These are phyloP conservation scores for Phytopythium mirpurense DNA, from an alignment of 352 stramenopile genomes.

Conservation along the genomic window DNA sequence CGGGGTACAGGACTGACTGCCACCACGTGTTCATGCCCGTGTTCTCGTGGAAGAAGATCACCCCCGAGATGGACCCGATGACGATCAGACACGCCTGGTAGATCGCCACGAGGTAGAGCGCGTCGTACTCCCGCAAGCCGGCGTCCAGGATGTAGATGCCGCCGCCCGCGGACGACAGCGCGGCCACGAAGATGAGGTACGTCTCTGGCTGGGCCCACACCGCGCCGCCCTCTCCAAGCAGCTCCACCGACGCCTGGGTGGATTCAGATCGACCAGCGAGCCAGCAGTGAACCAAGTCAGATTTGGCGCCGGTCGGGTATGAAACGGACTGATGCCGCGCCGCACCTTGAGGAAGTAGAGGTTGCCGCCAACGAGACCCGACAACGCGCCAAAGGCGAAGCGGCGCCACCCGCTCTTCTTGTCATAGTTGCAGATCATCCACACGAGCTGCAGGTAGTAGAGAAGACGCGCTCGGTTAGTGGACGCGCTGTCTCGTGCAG, in stretches of 20 bases:
- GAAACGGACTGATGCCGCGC: too few species aligned
- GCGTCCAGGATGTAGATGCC: conserved; percentile 80
- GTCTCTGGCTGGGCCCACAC: conserved; percentile 65
- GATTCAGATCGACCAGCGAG: too few species aligned
- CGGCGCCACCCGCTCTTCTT: conserved; percentile 64
- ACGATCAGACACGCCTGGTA: conserved; percentile 84
- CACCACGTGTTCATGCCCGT: conserved; percentile 78
- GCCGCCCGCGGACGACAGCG: conserved; percentile 59
- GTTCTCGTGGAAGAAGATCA: conserved; percentile 88
- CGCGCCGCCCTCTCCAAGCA: conserved; percentile 64
- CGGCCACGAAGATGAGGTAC: conserved; percentile 63
- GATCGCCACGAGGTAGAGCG: conserved; percentile 80
- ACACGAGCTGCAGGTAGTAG: conserved; percentile 41
- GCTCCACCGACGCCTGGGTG: conserved; percentile 68
- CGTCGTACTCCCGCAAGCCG: conserved; percentile 80
- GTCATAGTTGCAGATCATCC: conserved; percentile 60
- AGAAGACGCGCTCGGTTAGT: too few species aligned
- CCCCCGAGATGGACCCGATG: conserved; percentile 77
- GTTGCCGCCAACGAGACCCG: conserved; percentile 78
- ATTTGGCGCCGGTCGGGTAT: too few species aligned
- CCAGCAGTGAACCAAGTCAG: too few species aligned
- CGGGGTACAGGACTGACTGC: conserved; percentile 68
- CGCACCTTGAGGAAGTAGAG: conserved; percentile 85
- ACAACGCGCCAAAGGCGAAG: conserved; percentile 79
- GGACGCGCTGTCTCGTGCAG: too few species aligned